These are phyloP conservation scores for Botrytis squamosa DNA, from an alignment of 2,329 filamentous ascomycete species.

Conservation along the genomic window DNA sequence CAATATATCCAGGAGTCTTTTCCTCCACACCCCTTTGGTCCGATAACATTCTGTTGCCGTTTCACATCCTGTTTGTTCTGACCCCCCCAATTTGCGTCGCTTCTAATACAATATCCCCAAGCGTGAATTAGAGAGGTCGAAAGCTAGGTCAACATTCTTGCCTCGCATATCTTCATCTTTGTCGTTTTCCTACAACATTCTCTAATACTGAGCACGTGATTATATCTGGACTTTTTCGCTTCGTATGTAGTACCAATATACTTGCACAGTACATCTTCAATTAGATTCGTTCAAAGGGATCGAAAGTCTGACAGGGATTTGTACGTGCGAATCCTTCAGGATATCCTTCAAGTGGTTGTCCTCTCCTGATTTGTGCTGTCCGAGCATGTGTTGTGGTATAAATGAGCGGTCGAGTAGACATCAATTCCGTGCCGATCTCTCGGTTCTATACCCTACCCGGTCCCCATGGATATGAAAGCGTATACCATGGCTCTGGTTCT, in stretches of 20 bases:
- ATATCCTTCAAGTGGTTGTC: neutral
- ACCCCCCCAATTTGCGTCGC: neutral
- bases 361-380: neutral
- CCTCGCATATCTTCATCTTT: neutral
- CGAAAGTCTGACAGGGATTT: accelerated
- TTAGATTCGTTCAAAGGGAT: accelerated
- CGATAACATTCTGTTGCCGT: neutral
- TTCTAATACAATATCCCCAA: neutral
- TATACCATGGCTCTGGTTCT: neutral
- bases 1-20: accelerated
- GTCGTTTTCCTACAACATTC: neutral
- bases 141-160: neutral
- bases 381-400: too few relatives aligned
- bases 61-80: neutral
- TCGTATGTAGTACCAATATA: too few relatives aligned
- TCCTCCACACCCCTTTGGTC: too few relatives aligned
- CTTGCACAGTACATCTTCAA: neutral
- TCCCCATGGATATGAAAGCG: neutral
- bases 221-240: too few relatives aligned
- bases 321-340: neutral
- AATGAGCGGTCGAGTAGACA: neutral
- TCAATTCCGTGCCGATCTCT: neutral
- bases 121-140: neutral
- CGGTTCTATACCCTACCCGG: neutral
- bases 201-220: neutral